Evolutionary conservation across 2,329 filamentous ascomycete genomes (phyloP).

Genomic region (Pseudocercospora eumusae): DNA sequence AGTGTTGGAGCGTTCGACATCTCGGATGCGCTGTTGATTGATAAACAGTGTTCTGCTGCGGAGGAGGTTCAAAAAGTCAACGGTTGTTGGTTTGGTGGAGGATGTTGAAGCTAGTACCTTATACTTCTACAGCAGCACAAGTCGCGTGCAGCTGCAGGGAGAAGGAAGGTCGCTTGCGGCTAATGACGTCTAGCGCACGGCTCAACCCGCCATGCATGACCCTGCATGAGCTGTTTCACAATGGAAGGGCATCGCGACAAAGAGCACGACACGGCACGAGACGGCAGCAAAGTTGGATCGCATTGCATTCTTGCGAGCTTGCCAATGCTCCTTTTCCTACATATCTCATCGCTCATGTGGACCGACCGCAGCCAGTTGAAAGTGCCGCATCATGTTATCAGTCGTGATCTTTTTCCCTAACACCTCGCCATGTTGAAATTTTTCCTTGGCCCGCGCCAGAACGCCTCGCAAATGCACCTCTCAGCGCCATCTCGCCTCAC

Average conservation of each 20-base stretch:
- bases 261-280: too few species aligned
- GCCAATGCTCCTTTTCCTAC: neutral
- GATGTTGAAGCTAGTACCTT: neutral
- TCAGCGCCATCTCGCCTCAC: slow-evolving; percentile 6
- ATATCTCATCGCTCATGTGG: slow-evolving; percentile 4
- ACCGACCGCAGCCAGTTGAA: slow-evolving; percentile 25
- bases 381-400: slow-evolving; percentile 19
- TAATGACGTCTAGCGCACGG: neutral
- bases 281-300: neutral
- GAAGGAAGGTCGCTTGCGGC: neutral
- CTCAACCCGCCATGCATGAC: neutral
- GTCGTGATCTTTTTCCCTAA: slow-evolving; percentile 11
- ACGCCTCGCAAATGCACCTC: slow-evolving; percentile 18
- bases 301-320: neutral
- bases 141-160: neutral
- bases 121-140: neutral
- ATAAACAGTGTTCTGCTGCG: neutral
- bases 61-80: neutral
- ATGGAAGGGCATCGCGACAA: neutral
- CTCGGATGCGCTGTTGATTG: slow-evolving; percentile 13
- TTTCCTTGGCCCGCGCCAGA: slow-evolving; percentile 15
- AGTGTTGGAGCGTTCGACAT: slow-evolving; percentile 61
- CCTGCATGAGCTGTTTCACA: neutral
- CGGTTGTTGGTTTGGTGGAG: neutral
- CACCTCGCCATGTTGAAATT: slow-evolving; percentile 22